phyloP scores from a whole-genome alignment of 441 rosid species.

The Iberis amara region DNA sequence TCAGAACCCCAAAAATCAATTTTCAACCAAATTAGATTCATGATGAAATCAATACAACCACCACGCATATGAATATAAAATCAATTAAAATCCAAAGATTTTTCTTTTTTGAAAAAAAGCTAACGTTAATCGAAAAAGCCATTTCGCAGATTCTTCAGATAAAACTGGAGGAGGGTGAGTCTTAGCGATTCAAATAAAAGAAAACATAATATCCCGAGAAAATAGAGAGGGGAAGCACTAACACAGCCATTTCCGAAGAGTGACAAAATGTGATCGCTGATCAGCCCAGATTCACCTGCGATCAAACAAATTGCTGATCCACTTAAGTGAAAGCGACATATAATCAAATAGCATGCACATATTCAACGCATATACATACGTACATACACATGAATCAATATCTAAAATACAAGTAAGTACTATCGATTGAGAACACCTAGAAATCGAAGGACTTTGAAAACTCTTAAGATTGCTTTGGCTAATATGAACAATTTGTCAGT shows the following conservation, averaged over 20 bases:
- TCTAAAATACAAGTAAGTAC: neutral
- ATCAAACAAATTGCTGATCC: constrained; percentile 20
- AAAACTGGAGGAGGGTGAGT: too few species aligned
- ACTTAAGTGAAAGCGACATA: constrained; percentile 1
- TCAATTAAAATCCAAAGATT: too few species aligned
- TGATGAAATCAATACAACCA: neutral
- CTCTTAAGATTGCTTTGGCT: constrained; percentile 12
- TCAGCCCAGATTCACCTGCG: constrained; percentile 27
- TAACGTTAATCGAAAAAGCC: neutral
- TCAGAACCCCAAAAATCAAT: neutral
- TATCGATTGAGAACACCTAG: constrained; percentile 12
- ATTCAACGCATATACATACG: too few species aligned
- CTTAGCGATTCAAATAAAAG: constrained; percentile 2
- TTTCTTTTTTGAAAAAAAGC: too few species aligned
- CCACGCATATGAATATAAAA: neutral
- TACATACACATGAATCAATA: neutral
- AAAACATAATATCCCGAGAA: constrained; percentile 7
- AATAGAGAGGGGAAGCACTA: constrained; percentile 18
- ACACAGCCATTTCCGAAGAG: constrained; percentile 31
- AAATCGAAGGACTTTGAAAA: constrained; percentile 6
- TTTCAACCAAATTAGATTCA: neutral
- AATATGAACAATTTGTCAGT: constrained; percentile 10
- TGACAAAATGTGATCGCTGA: constrained; percentile 22
- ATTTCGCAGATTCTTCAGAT: constrained; percentile 17
- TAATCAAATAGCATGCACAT: constrained; percentile 11